Evolutionary conservation across 2,329 filamentous ascomycete species (phyloP), one percentile per base, ranked within the genome.

Genomic region (Parascedosporium putredinis): DNA sequence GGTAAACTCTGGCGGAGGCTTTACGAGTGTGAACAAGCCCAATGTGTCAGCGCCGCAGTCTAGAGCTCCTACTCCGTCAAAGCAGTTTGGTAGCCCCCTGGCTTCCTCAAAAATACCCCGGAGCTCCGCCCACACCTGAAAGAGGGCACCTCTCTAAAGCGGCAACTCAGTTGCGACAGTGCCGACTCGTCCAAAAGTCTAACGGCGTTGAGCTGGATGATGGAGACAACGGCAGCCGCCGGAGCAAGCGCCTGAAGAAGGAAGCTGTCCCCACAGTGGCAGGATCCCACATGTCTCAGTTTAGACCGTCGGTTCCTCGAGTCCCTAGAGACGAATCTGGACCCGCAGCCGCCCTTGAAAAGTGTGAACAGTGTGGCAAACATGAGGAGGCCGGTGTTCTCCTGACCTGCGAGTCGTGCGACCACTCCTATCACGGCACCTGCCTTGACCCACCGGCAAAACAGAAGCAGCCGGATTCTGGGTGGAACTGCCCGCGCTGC

Each of bases 401-500:
- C 16, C 71, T 95, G 4, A 68, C 88, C 4, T 98, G 93, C 64
- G 93, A 97, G 61, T 89, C 88, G 51, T 98, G 93, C 67, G 91
- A 97, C 54, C 78, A 86, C 59, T 84, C 86, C 3, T 97, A 79
- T 60, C 93, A 98, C 62, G 86, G 84, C 58, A 76, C 81, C 52
- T 98, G 93, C 60, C 77, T 97, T 18, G 93, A 98, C 55, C 91
- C 90, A 29, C 88, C 86, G 2, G 70, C 95, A 40, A 85, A 84
- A 57, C 71, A 76, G 7, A 81, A 85, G n/a, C n/a, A n/a, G 55
- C 88, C 89, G 0, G 86, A 93, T 22, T 76, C 82, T 49, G 93
- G 97, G 60, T 98, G 93, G 93, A 91, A 97, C 62, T 98, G 93
- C 57, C 86, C 93, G 0, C 81, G 89, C 60, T 98, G 93, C 63